Base-by-base conservation (phyloP, 768 basidiomycete genomes). In the Hericium rajendrae region DNA sequence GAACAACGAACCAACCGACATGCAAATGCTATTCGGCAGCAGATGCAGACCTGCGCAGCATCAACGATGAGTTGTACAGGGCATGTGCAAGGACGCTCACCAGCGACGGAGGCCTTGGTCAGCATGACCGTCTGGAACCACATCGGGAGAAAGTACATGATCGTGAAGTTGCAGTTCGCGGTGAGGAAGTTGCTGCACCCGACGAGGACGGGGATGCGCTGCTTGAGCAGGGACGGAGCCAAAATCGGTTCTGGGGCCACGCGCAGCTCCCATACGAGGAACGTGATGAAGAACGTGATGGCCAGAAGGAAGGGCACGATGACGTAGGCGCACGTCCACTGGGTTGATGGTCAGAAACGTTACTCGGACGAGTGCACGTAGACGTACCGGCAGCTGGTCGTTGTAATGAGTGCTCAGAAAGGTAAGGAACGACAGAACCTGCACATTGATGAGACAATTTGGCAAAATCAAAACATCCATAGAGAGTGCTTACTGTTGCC, bases 111-210 rank as follows among this genome's bases (percentile, higher is more conserved):
- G 18, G 86, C 82, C 53, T 75, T 84, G 13, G 85, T 82, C 26
- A 88, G 66, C 67, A 78, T 74, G 4, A 91, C 89, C 0, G 86
- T 88, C 68, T 91, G 87, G 67, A 91, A 91, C 85, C 86, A 91
- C 68, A 85, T 83, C 4, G 89, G 89, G 70, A 81, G 86, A 69
- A 85, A 90, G 69, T 87, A 91, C 67, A 80, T 86, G 64, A 91
- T 76, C 0, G 83, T 73, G 56, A 91, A 86, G 64, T 88, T 91
- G 68, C 86, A 89, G 6, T 77, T 74, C 12, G 85, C 74, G 9
- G 90, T 87, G n/a, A 88, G 76, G 64, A 88, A 85, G 64, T 88
- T 88, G 65, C 82, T 87, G 54, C 71, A 70, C 20, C 85, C 86
- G 26, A 90, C 81, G 4, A 92, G 75, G 3, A 89, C 77, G 1